Evolutionary conservation across 768 basidiomycete genomes (phyloP).

Genomic region (Rubroboletus satanas): DNA sequence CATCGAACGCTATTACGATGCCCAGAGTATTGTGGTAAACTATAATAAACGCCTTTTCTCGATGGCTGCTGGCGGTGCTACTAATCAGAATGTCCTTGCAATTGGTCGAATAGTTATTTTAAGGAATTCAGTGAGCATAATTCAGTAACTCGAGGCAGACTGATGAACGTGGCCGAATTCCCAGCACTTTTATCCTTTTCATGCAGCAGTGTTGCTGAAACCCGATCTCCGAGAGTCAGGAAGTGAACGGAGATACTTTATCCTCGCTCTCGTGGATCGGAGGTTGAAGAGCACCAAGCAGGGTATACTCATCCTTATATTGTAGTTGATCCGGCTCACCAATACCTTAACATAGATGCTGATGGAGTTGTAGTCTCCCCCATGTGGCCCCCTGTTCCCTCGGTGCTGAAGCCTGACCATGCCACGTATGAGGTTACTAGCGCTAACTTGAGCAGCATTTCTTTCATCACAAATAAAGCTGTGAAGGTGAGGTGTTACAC

Average conservation of each 20-base stretch:
- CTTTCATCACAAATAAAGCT: slow-evolving; percentile 62
- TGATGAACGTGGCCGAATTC: background rate
- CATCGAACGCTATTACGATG: slow-evolving; percentile 75
- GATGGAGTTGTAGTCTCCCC: slow-evolving; percentile 61
- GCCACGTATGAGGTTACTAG: slow-evolving; percentile 62
- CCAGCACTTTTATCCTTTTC: slow-evolving; percentile 74
- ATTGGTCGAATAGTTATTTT: slow-evolving; percentile 82
- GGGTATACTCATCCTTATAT: slow-evolving; percentile 37
- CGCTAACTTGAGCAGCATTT: slow-evolving; percentile 70
- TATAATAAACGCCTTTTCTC: slow-evolving; percentile 60
- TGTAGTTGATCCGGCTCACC: background rate
- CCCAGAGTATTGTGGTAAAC: slow-evolving; percentile 55
- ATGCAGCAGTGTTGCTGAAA: slow-evolving; percentile 69
- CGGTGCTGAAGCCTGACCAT: slow-evolving; percentile 44
- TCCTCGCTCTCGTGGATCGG: slow-evolving; percentile 67
- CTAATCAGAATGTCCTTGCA: slow-evolving; percentile 63
- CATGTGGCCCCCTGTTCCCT: slow-evolving; percentile 65
- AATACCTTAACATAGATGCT: slow-evolving; percentile 42
- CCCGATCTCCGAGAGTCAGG: slow-evolving; percentile 50
- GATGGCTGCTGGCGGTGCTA: slow-evolving; percentile 54
- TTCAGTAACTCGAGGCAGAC: background rate
- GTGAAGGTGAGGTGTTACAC: slow-evolving; percentile 75
- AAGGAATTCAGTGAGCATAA: slow-evolving; percentile 66
- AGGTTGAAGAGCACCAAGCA: slow-evolving; percentile 52
- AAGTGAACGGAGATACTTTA: slow-evolving; percentile 54